These are phyloP conservation scores for Fusarium hainanense DNA, from an alignment of 2,329 filamentous ascomycete genomes.

Conservation along the genomic window DNA sequence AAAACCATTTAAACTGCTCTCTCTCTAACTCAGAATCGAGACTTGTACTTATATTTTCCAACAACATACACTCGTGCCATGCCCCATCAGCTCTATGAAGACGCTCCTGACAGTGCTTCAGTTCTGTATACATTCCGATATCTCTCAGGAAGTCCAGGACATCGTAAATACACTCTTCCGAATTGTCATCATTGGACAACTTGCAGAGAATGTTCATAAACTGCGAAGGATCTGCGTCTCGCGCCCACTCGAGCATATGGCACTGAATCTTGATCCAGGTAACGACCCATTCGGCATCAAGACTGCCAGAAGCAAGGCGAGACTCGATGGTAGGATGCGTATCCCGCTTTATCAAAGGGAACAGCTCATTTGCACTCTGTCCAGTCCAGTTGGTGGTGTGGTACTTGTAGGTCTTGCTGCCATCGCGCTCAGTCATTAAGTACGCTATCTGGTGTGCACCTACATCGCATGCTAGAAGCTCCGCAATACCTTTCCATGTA, in stretches of 20 bases:
- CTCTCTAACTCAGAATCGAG: too few species aligned
- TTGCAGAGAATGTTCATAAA: slow-evolving; percentile 45
- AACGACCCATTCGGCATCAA: slow-evolving; percentile 51
- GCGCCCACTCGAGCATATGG: slow-evolving; percentile 46
- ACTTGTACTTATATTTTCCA: neutral
- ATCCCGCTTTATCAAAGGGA: neutral
- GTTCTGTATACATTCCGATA: slow-evolving; percentile 48
- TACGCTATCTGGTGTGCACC: slow-evolving; percentile 40
- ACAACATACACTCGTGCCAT: slow-evolving; percentile 41
- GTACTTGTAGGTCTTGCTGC: neutral
- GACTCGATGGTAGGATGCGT: slow-evolving; percentile 50
- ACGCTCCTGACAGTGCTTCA: slow-evolving; percentile 42
- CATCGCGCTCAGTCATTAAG: slow-evolving; percentile 22
- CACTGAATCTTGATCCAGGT: slow-evolving; percentile 51
- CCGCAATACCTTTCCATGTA: slow-evolving; percentile 40
- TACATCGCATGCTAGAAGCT: slow-evolving; percentile 41
- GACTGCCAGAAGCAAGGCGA: slow-evolving; percentile 50
- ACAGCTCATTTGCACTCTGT: slow-evolving; percentile 21
- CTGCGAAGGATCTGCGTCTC: slow-evolving; percentile 46
- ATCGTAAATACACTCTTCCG: slow-evolving; percentile 46
- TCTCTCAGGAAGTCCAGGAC: slow-evolving; percentile 52
- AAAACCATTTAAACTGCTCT: neutral
- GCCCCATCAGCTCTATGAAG: slow-evolving; percentile 42
- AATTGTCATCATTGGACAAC: slow-evolving; percentile 22
- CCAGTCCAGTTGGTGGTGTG: slow-evolving; percentile 37